phyloP scores from a whole-genome alignment of 2,329 filamentous ascomycete genomes.

The Whalleya microplaca region DNA sequence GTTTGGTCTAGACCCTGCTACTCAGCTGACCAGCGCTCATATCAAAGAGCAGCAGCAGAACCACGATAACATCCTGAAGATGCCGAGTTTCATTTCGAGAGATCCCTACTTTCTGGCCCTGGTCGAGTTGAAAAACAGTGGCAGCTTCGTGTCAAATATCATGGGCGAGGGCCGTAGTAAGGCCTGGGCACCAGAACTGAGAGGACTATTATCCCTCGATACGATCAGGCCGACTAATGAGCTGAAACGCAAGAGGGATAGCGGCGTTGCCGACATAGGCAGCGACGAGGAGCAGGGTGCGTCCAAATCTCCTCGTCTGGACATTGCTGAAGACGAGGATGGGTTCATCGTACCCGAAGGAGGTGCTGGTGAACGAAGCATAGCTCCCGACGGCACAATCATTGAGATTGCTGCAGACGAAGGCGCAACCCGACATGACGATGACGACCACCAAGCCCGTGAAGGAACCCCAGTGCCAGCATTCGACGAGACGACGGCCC shows the following conservation, averaged over 20 bases:
- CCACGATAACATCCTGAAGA: slow-evolving; percentile 82
- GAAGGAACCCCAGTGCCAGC: slow-evolving; percentile 57
- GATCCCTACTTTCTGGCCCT: slow-evolving; percentile 86
- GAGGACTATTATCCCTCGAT: slow-evolving; percentile 88
- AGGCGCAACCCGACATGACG: slow-evolving; percentile 45
- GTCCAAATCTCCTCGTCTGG: slow-evolving; percentile 70
- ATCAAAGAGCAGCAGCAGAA: slow-evolving; percentile 88
- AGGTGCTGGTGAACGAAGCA: slow-evolving; percentile 56
- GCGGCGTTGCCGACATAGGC: slow-evolving; percentile 79
- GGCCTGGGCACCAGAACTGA: slow-evolving; percentile 89
- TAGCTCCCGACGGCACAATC: slow-evolving; percentile 64
- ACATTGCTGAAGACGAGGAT: slow-evolving; percentile 70
- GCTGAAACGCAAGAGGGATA: slow-evolving; percentile 92
- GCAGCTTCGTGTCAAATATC: slow-evolving; percentile 85
- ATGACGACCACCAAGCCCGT: slow-evolving; percentile 50
- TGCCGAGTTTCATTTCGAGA: slow-evolving; percentile 80
- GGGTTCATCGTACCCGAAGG: slow-evolving; percentile 51
- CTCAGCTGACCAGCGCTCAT: slow-evolving; percentile 73
- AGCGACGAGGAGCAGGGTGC: slow-evolving; percentile 65
- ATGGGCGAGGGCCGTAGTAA: slow-evolving; percentile 79
- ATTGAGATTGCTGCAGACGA: slow-evolving; percentile 67
- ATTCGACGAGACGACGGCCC: slow-evolving; percentile 79
- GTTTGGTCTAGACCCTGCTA: slow-evolving; percentile 79
- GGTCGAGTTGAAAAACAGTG: slow-evolving; percentile 89
- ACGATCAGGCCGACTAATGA: slow-evolving; percentile 76